Base-by-base conservation (phyloP, 306 rosid genomes). In the Lupinus albus region DNA sequence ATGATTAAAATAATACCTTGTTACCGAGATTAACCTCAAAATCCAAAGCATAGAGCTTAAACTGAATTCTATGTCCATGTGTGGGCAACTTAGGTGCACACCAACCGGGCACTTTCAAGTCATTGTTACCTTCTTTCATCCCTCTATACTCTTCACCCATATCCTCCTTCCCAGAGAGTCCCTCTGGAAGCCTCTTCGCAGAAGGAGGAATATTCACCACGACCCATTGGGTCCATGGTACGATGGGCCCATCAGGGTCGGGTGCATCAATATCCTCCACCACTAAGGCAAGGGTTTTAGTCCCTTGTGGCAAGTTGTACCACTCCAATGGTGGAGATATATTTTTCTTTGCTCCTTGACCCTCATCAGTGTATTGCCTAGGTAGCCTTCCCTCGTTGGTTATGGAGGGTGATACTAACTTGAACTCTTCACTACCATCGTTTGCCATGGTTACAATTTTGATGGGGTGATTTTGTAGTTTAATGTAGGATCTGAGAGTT, bases 181-280 rank as follows among this genome's bases (percentile, higher is more conserved):
- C 95, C 76, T 89, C 96, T 9, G 96, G 88, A 18, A 85, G 50
- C 0, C 86, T 70, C 61, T 92, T 89, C 1, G 83, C 15, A 0
- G 75, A 15, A 0, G 92, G 67, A 2, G 96, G 89, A 0, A 89
- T 85, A 38, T 92, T 89, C 1, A 71, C 83, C 21, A 84, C 87
- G 1, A 89, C 95, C 98, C 98, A 92, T 1, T 71, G 78, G 0
- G 88, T 86, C 92, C 89, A 87, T 2, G 98, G 96, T 59, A 87
- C 87, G 2, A 85, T 45, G 0, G 95, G 95, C 0, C 79, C 80
- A 0, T 39, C 48, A 0, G 96, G 92, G 45, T 92, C 91, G 0
- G 96, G 84, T 0, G 92, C 89, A 59, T 92, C 98, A 0, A 87
- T 75, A n/a, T 89, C 92, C 79, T 89, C 88, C 8, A 92, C 98